Evolutionary conservation across 208 protist species (phyloP).

Genomic region (Acanthamoeba castellanii): DNA sequence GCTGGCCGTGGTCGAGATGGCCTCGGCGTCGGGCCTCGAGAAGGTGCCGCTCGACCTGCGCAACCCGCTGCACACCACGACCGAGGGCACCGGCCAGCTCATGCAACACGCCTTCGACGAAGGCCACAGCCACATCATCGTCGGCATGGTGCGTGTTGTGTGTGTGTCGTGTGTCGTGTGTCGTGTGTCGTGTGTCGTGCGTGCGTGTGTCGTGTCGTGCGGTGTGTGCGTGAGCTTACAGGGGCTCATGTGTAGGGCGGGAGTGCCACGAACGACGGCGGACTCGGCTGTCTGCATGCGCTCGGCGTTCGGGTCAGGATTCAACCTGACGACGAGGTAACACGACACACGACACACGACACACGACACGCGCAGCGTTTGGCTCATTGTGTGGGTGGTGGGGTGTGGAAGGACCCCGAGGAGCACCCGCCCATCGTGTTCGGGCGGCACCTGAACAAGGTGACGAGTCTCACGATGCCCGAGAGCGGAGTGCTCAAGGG

Average conservation of each 20-base stretch:
- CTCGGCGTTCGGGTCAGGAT: slow-evolving; percentile 16
- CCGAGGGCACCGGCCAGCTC: slow-evolving; percentile 52
- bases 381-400: too few species aligned
- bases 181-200: too few species aligned
- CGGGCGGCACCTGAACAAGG: slow-evolving; percentile 29
- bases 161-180: not conserved
- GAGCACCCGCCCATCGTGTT: slow-evolving; percentile 37
- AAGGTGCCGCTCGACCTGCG: not conserved
- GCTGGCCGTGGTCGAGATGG: slow-evolving; percentile 66
- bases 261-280: slow-evolving; percentile 68
- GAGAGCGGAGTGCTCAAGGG: slow-evolving; percentile 1
- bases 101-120: slow-evolving; percentile 28
- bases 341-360: not conserved
- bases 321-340: slow-evolving; percentile 6
- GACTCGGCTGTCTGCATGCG: slow-evolving; percentile 15
- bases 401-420: not conserved
- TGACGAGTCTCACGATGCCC: not conserved
- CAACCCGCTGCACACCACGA: slow-evolving; percentile 69
- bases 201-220: too few species aligned
- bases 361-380: too few species aligned
- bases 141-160: slow-evolving; percentile 12
- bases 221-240: not conserved
- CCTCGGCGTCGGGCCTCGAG: slow-evolving; percentile 15
- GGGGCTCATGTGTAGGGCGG: not conserved
- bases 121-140: slow-evolving; percentile 27